Evolutionary conservation across 2,329 filamentous ascomycete genomes (phyloP), one percentile per base, ranked within the genome.

Genomic region (Gyromitra esculenta): DNA sequence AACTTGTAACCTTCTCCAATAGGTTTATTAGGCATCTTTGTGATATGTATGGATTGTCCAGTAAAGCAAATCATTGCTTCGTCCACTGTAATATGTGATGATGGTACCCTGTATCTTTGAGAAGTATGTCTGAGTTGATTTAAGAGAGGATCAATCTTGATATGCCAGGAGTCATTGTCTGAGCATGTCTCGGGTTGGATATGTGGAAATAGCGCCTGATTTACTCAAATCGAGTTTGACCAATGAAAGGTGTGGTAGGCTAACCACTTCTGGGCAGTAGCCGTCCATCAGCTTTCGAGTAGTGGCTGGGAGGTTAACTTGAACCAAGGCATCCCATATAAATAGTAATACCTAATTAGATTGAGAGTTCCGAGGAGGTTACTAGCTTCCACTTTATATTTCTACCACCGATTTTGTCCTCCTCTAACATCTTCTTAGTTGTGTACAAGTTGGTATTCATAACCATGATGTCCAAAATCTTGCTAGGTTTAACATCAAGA

Each of bases 61-160:
- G 59, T 57, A 48, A 9, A 72, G 4, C 18, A 11, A 6, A 72
- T 72, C 59, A 72, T 72, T 0, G 5, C 6, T 21, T 65, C 48
- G 56, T 72, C 59, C 15, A 41, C 18, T 5, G 45, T 13, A 5
- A 72, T 37, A 39, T 63, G 41, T 0, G 43, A 62, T 2, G 25
- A 25, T 1, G 56, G 57, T 8, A 18, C 31, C 5, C 35, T 3
- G 21, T 63, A 63, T 5, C 9, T 7, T 31, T 43, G 57, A 1
- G 56, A 71, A 13, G 57, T n/a, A n/a, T 6, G 1, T 6, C 35
- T 5, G 2, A 63, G n/a, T 41, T 43, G 68, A 21, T 54, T 5
- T 21, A 71, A 15, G 1, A 71, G 4, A 7, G 48, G 25, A n/a
- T 63, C 67, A 21, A 71, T 45, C 43, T 71, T 63, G 7, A 8